Conservation (phyloP, 148 eudicot species). For the Linanthus parryae region DNA sequence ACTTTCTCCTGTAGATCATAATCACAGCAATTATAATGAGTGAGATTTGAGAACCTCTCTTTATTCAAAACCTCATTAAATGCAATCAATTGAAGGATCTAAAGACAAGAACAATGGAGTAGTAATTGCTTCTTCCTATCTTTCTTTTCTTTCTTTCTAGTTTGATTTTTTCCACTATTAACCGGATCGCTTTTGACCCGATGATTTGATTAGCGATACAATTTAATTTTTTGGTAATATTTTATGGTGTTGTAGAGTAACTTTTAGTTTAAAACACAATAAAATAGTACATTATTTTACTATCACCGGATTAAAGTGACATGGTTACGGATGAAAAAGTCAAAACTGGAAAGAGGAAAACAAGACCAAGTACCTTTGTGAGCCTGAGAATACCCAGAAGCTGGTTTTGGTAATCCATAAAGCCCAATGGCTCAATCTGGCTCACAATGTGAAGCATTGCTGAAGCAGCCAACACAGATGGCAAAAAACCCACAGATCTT, state of each 20-base stretch:
- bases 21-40: no score
- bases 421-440: conserved; percentile 39
- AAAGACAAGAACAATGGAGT: neutral
- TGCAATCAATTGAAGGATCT: neutral
- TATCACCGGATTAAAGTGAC: neutral
- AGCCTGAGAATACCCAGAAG: conserved; percentile 53
- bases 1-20: conserved; percentile 41
- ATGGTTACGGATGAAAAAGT: neutral
- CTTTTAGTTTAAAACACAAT: neutral
- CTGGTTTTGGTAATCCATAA: conserved; percentile 52
- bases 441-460: conserved; percentile 76
- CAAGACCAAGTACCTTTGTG: conserved; percentile 44
- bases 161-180: neutral
- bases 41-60: no score
- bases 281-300: neutral
- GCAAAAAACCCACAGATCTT: conserved; percentile 49
- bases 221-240: neutral
- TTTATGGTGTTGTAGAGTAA: neutral
- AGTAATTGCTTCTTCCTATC: neutral
- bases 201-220: neutral
- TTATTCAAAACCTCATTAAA: neutral
- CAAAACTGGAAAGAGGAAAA: neutral
- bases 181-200: neutral
- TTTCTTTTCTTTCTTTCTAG: neutral
- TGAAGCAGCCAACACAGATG: conserved; percentile 78